A percentile compares a stretch with the other conserved stretches of the same genome.
Conservation (phyloP, 2,329 filamentous ascomycete genomes). For the Aspergillus sojae region DNA sequence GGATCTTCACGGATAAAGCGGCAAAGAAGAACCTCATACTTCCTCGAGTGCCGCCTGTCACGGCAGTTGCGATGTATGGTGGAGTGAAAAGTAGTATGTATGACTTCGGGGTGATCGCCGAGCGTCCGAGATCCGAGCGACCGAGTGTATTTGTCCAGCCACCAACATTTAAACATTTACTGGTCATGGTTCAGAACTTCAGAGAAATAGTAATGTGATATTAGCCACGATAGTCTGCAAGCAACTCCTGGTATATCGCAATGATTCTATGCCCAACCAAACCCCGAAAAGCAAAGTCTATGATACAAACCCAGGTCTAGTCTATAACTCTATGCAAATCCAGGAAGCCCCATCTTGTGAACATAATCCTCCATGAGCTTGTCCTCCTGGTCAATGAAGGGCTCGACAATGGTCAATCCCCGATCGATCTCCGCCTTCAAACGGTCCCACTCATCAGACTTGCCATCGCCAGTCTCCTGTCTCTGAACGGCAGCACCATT, state of each 20-base stretch:
- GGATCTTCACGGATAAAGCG: neutral
- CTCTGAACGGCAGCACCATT: conserved; percentile 9
- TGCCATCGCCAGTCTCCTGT: conserved; percentile 19
- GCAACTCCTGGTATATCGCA: neutral
- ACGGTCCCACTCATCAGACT: conserved; percentile 57
- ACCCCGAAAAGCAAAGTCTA: neutral
- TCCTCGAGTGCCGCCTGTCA: neutral
- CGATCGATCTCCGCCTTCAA: conserved; percentile 58
- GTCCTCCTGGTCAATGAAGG: conserved; percentile 22
- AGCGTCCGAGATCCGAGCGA: neutral
- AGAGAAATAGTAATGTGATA: neutral
- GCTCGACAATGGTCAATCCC: conserved; percentile 54
- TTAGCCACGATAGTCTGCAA: neutral
- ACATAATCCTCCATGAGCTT: conserved; percentile 20
- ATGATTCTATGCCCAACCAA: neutral
- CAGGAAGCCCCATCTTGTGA: conserved; percentile 19
- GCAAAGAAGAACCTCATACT: neutral
- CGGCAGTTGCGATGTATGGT: neutral
- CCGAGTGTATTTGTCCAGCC: neutral
- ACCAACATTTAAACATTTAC: neutral
- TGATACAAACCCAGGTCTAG: neutral
- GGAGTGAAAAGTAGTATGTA: neutral
- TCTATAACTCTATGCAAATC: conserved; percentile 15
- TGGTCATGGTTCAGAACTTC: neutral
- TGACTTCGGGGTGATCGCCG: neutral